phyloP scores from a whole-genome alignment of 2,329 filamentous ascomycete genomes.

The Sporothrix sp. region DNA sequence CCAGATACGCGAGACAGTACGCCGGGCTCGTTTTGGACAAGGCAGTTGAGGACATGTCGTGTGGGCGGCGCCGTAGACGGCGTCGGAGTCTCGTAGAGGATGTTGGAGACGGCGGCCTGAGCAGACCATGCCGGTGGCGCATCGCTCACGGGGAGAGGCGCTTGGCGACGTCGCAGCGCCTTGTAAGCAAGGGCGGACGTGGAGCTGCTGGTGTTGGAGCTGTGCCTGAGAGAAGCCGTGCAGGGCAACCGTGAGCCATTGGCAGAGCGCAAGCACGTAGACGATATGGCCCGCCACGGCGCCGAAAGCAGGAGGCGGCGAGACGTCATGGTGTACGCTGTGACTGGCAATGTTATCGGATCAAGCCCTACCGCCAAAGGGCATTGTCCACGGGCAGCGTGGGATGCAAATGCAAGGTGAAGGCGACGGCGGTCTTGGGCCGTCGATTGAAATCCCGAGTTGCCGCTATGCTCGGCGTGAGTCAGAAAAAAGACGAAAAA shows the following conservation, averaged over 20 bases:
- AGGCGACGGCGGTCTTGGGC: neutral
- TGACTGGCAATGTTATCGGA: neutral
- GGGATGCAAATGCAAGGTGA: neutral
- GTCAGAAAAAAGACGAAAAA: neutral
- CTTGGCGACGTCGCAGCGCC: slow-evolving; percentile 82
- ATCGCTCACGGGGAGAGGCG: slow-evolving; percentile 70
- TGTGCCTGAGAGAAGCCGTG: slow-evolving; percentile 22
- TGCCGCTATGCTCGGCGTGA: slow-evolving; percentile 1
- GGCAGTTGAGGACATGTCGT: slow-evolving; percentile 92
- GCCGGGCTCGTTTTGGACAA: slow-evolving; percentile 97
- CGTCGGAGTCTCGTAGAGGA: slow-evolving; percentile 94
- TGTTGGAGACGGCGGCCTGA: slow-evolving; percentile 91
- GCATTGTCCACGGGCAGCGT: slow-evolving; percentile 2
- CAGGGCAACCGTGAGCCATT: slow-evolving; percentile 19
- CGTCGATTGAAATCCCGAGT: neutral
- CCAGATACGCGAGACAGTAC: slow-evolving; percentile 93
- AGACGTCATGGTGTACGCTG: slow-evolving; percentile 12
- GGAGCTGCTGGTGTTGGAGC: slow-evolving; percentile 51
- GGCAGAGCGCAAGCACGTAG: slow-evolving; percentile 9
- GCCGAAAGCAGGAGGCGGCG: slow-evolving; percentile 16
- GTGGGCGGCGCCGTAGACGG: slow-evolving; percentile 77
- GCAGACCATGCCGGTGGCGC: slow-evolving; percentile 74
- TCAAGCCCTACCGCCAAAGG: slow-evolving; percentile 12
- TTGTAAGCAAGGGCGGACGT: slow-evolving; percentile 97
- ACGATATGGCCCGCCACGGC: slow-evolving; percentile 20